Evolutionary conservation across 2,329 filamentous ascomycete genomes (phyloP), one percentile per base, ranked within the genome.

Genomic region (Tolypocladium album): DNA sequence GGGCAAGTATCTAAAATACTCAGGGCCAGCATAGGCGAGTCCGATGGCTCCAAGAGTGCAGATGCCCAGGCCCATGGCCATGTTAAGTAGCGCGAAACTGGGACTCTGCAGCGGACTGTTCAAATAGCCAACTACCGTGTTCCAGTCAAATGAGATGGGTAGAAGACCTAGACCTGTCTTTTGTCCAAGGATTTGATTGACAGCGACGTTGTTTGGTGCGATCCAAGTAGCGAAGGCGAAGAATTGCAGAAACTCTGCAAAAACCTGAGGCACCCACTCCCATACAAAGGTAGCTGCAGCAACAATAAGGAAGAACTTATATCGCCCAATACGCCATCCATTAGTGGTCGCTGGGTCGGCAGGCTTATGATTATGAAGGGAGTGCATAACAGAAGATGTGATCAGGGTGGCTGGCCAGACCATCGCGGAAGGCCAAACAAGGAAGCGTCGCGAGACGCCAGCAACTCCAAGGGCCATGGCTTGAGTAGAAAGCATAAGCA

Each of bases 111-210:
- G 71, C 8, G 83, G 84, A n/a, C 78, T 82, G 20, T 72, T 70
- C 58, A 82, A 74, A 65, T 81, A 87, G 15, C 79, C 83, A 1
- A 79, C 78, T 61, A 86, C 76, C 58, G 83, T 77, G 56, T 79
- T 81, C 86, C 86, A 88, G 71, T 88, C 86, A 60, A 89, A 84
- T 0, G 84, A 86, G 13, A 88, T 78, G 11, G 85, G 85, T 34
- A 88, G 75, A 15, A 89, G 72, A 0, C 82, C 84, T 4, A 88
- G 72, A 0, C 86, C 85, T 6, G 81, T 81, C 58, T 78, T 77
- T 5, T 82, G 84, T 4, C 86, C 86, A 61, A 88, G 88, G 7
- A 88, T 67, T 67, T 88, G 85, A 67, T 88, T 88, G 61, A 88
- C 73, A 15, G 83, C 70, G 2, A 82, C 73, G 61, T 82, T 86